Base-by-base conservation (phyloP, 2,329 filamentous ascomycete species). In the Colletotrichum sp. region DNA sequence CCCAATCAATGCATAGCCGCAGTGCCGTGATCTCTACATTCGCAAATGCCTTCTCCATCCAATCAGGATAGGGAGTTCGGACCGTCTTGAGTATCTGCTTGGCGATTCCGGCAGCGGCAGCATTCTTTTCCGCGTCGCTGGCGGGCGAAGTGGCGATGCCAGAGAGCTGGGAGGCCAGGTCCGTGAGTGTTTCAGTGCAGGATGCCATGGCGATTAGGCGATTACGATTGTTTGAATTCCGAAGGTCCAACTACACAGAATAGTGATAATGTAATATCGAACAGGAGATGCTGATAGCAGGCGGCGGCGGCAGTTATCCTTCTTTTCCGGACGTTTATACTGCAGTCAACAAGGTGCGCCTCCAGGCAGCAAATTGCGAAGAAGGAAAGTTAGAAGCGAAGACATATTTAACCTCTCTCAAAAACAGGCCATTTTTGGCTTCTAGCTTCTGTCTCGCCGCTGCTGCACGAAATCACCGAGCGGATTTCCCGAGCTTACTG, bases 1-100 rank as follows among this genome's bases (percentile, higher is more conserved):
- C 78, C 82, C 84, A 84, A 48, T 81, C 78, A 32, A 81, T 73
- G 66, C 85, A 84, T 6, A 84, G 73, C 3, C 79, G 78, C 8
- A 81, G 39, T 19, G 60, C 27, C 8, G 68, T 28, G 6, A 74
- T 2, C 36, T 76, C 69, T 32, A 55, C 34, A 8, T 15, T 22
- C 5, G 9, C 65, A 9, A 36, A 39, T 28, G 34, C 32, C 48
- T 61, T 44, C 8, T 68, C 72, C 75, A 76, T 73, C 72, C 69
- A 77, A 27, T 74, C 65, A 4, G 77, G 75, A 5, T 44, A 32
- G 15, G 72, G 30, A 13, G 60, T 68, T n/a, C 57, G 52, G 16
- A 63, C 59, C 16, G 72, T 63, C 3, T 34, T 22, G 13, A 77
- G 34, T 25, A 78, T 71, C 39, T 68, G 69, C 12, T 60, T 68